A percentile compares a stretch with the other conserved stretches of the same genome.
Conservation (phyloP, 2,329 filamentous ascomycete genomes). For the Aureobasidium mangrovei region DNA sequence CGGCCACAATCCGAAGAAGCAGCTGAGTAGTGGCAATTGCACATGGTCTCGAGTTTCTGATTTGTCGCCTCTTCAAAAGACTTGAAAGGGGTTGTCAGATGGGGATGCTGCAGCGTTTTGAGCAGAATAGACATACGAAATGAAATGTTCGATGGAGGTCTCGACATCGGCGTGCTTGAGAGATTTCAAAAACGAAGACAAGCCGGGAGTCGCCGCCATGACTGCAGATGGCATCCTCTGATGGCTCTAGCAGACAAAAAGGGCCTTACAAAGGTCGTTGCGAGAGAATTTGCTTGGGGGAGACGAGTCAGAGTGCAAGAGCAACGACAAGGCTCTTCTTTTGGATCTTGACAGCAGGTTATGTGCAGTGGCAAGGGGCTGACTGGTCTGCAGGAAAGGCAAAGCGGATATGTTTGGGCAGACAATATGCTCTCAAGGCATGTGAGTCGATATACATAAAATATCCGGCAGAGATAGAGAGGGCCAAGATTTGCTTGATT, state of each 20-base stretch:
- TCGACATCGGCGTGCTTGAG: conserved; percentile 69
- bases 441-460: no score
- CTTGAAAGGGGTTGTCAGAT: conserved; percentile 35
- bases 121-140: conserved; percentile 53
- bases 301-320: background rate
- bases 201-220: conserved; percentile 56
- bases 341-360: background rate
- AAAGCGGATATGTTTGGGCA: no score
- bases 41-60: conserved; percentile 77
- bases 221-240: conserved; percentile 50
- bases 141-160: conserved; percentile 71
- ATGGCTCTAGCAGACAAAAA: background rate
- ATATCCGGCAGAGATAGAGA: no score
- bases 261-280: conserved; percentile 1
- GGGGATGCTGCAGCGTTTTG: background rate
- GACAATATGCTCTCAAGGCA: no score
- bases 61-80: conserved; percentile 83
- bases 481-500: no score
- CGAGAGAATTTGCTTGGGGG: conserved; percentile 4
- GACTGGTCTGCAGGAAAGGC: no score
- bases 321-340: background rate
- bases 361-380: no score
- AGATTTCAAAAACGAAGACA: conserved; percentile 70
- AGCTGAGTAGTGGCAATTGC: conserved; percentile 86
- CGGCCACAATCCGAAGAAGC: conserved; percentile 75